phyloP scores from a whole-genome alignment of 148 eudicot species.

The Chenopodium quinoa region DNA sequence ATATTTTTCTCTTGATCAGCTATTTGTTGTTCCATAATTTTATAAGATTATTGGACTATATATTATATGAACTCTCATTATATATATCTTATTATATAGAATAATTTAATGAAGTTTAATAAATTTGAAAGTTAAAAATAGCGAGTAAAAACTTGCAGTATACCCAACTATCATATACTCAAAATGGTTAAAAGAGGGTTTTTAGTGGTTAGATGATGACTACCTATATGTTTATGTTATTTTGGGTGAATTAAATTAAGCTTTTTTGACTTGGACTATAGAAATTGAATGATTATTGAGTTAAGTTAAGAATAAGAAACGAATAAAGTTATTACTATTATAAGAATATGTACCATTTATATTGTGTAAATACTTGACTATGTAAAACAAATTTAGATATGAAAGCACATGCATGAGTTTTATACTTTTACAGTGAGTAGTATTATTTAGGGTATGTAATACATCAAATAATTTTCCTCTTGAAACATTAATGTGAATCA shows the following conservation, averaged over 20 bases:
- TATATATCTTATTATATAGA: neutral
- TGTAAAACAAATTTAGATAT: neutral
- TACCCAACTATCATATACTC: conserved; percentile 16
- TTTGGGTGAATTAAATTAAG: neutral
- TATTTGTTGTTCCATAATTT: conserved; percentile 18
- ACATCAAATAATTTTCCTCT: no score
- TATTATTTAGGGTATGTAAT: no score
- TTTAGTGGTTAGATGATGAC: conserved; percentile 26
- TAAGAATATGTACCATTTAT: no score
- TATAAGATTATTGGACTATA: neutral
- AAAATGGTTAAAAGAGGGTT: neutral
- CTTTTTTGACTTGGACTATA: conserved; percentile 8
- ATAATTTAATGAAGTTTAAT: neutral
- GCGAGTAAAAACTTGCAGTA: conserved; percentile 13
- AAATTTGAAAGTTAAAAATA: neutral
- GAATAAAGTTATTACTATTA: no score
- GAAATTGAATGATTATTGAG: neutral
- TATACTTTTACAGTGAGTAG: no score
- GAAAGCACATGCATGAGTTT: neutral
- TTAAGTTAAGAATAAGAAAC: neutral
- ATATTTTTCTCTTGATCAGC: neutral
- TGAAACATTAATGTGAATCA: no score
- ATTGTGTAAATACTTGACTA: neutral
- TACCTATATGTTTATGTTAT: conserved; percentile 1
- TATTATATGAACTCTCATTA: neutral